These are phyloP conservation scores for Styphnolobium japonicum DNA, from an alignment of 306 rosid species.

Conservation along the genomic window DNA sequence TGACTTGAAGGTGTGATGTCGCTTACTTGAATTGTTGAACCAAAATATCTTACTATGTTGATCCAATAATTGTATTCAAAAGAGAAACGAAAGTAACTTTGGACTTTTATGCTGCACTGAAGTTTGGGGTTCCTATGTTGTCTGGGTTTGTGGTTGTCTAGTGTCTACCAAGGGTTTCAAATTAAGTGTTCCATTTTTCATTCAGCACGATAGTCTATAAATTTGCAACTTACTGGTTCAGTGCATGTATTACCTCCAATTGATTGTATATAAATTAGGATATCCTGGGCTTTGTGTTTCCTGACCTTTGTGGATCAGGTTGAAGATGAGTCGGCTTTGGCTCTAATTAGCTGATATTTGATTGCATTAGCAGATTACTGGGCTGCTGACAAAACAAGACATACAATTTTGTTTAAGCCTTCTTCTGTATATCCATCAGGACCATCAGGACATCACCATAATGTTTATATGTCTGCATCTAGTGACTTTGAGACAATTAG, in stretches of 20 bases:
- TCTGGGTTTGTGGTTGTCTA: slow-evolving; percentile 14
- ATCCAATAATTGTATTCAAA: not conserved
- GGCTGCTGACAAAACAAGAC: not conserved
- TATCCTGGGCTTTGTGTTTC: not conserved
- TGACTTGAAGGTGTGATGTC: not conserved
- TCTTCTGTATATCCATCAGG: not conserved
- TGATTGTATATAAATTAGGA: not conserved
- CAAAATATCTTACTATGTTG: not conserved
- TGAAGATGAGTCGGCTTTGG: not conserved
- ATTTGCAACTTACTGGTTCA: not conserved
- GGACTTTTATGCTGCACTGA: not conserved
- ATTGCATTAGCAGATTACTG: not conserved
- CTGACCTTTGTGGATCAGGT: not conserved
- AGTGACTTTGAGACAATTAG: not conserved
- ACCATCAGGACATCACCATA: not conserved
- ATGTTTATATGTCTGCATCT: not conserved
- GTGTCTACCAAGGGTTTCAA: not conserved
- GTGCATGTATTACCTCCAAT: not conserved
- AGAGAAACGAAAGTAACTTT: not conserved
- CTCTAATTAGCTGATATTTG: not conserved
- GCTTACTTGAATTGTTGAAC: not conserved
- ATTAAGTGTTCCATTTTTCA: not conserved
- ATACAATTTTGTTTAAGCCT: not conserved
- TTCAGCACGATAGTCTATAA: not conserved
- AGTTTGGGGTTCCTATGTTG: slow-evolving; percentile 4